Base-by-base conservation (phyloP, 768 basidiomycete species). In the Megacollybia marginata region DNA sequence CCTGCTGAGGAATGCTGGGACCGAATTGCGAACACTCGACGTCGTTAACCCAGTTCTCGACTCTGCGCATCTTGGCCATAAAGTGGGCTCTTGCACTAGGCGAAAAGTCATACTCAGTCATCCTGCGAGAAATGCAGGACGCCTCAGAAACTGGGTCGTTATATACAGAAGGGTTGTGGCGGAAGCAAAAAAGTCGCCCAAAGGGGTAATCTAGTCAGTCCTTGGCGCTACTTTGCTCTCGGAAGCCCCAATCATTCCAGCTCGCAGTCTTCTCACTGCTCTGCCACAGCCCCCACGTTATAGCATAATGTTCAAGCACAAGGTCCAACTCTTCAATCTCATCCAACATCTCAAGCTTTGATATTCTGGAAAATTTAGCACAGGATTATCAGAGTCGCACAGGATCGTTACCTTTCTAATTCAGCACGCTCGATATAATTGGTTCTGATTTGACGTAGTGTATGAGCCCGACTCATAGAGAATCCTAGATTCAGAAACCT, bases 271-370 rank as follows among this genome's bases (percentile, higher is more conserved):
- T 28, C 23, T 28, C 23, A 28, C 23, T 28, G 23, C 23, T 28
- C 23, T 28, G 23, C 45, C 57, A 56, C 31, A 70, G 44, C 1
- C 76, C 74, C 92, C 92, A 97, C 0, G 85, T 82, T 48, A 97
- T 78, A 12, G 85, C 90, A 64, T 98, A 98, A 61, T 98, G 94
- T 2, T 75, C 74, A 31, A 96, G 69, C 1, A 98, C 88, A 5
- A 99, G 76, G 50, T 93, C 87, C 16, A 99, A 74, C 65, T 98
- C 95, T 64, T 99, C 95, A 9, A 92, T 72, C 65, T 99, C 94
- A 60, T 98, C 95, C 5, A 99, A 75, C 65, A 89, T 75, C 62
- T 98, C 95, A 13, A 96, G 73, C 49, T 67, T 71, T 0, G 87
- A 76, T 59, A 94, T 85, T 57, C 92, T 92, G 56, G 1, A 36